phyloP scores from a whole-genome alignment of 352 stramenopile species.

The Phytophthora pini region DNA sequence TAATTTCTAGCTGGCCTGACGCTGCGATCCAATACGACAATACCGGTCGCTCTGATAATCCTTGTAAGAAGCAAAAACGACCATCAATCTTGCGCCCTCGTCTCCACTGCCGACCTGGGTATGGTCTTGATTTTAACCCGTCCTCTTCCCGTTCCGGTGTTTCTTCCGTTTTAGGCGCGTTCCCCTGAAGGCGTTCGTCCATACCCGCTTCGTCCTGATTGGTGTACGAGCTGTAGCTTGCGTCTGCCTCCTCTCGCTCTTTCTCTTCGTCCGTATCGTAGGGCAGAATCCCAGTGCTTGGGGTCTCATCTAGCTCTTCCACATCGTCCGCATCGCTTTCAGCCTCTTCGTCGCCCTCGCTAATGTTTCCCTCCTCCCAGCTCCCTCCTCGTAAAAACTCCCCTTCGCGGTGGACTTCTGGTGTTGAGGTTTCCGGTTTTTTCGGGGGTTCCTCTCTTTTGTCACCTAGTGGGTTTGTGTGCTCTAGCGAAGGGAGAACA shows the following conservation, averaged over 20 bases:
- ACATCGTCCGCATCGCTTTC: conserved; percentile 12
- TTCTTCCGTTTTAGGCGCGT: not conserved
- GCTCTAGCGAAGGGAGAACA: conserved; percentile 54
- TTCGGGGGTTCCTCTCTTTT: conserved; percentile 4
- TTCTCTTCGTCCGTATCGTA: conserved; percentile 20
- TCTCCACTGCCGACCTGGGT: conserved; percentile 5
- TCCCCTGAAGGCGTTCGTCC: conserved; percentile 1
- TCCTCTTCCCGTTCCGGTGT: conserved; percentile 1
- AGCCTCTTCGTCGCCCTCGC: conserved; percentile 18
- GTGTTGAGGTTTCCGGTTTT: conserved; percentile 2
- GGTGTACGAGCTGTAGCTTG: conserved; percentile 8
- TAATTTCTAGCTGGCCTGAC: conserved; percentile 11
- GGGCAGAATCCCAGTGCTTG: not conserved
- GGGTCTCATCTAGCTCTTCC: not conserved
- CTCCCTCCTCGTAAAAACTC: conserved; percentile 16
- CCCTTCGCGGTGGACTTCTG: conserved; percentile 7
- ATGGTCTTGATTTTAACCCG: not conserved
- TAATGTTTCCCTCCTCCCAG: conserved; percentile 25
- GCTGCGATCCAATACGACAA: conserved; percentile 5
- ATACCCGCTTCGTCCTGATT: conserved; percentile 24
- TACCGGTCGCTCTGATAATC: not conserved
- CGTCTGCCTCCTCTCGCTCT: conserved; percentile 11
- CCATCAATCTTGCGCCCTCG: conserved; percentile 29
- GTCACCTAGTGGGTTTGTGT: conserved; percentile 3
- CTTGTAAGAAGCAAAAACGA: conserved; percentile 26